phyloP scores from a whole-genome alignment of 192 early-diverging fungal genomes.

The Coemansia sp. region DNA sequence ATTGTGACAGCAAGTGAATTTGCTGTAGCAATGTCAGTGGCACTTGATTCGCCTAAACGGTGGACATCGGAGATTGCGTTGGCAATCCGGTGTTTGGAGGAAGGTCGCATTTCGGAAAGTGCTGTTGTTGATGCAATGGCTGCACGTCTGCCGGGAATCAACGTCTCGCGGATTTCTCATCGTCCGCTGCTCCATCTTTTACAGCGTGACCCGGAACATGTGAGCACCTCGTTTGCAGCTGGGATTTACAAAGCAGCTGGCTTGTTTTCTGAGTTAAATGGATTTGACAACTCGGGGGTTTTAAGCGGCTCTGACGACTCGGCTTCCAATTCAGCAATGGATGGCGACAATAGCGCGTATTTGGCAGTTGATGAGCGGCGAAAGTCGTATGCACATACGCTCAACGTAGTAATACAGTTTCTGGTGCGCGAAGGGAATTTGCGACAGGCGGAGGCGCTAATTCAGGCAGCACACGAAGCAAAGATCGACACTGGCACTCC shows the following conservation, averaged over 20 bases:
- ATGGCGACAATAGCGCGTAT: not conserved
- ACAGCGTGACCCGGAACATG: slow-evolving; percentile 1
- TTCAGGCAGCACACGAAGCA: slow-evolving; percentile 15
- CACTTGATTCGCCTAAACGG: slow-evolving; percentile 18
- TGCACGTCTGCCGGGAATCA: slow-evolving; percentile 30
- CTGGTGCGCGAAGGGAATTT: slow-evolving; percentile 21
- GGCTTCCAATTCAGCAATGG: not conserved
- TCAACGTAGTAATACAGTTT: slow-evolving; percentile 17
- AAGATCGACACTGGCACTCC: slow-evolving; percentile 6
- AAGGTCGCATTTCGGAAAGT: slow-evolving; percentile 23
- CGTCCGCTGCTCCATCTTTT: slow-evolving; percentile 27
- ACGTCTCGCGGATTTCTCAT: not conserved
- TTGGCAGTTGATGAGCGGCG: slow-evolving; percentile 11
- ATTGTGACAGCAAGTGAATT: slow-evolving; percentile 19
- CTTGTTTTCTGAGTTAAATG: not conserved
- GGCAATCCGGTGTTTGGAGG: slow-evolving; percentile 28
- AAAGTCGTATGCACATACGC: slow-evolving; percentile 19
- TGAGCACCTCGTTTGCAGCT: not conserved
- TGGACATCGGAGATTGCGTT: slow-evolving; percentile 41
- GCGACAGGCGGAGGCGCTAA: slow-evolving; percentile 20
- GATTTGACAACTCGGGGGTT: not conserved
- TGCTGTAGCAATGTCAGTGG: slow-evolving; percentile 11
- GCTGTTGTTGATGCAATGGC: slow-evolving; percentile 38
- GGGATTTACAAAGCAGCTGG: slow-evolving; percentile 1
- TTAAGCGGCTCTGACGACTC: not conserved